Percentiles rank a stretch among this genome's conserved stretches.
phyloP scores from a whole-genome alignment of 495 filamentous ascomycete genomes.

The Tetracladium setigerum region DNA sequence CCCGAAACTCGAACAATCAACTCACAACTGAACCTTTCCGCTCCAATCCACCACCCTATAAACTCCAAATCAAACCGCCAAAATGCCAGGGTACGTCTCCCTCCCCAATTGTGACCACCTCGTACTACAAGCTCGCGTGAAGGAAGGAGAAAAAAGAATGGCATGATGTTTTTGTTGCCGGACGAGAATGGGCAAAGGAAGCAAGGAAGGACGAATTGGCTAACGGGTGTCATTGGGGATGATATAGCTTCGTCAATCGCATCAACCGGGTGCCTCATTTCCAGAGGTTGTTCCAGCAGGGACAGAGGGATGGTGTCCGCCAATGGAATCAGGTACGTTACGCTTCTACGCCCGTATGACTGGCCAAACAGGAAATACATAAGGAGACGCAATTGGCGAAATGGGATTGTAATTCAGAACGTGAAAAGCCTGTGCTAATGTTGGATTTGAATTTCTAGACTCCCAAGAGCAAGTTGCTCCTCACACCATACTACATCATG shows the following conservation, averaged over 20 bases:
- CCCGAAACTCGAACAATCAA: too few species aligned
- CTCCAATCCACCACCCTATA: too few species aligned
- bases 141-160: too few species aligned
- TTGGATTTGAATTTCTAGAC: too few species aligned
- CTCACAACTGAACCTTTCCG: too few species aligned
- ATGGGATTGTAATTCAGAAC: too few species aligned
- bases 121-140: too few species aligned
- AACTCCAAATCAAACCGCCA: conserved; percentile 1
- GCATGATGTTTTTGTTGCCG: background rate
- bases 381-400: too few species aligned
- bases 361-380: background rate
- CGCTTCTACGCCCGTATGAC: background rate
- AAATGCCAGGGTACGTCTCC: conserved; percentile 26
- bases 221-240: background rate
- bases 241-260: conserved; percentile 60
- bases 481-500: conserved; percentile 68
- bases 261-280: conserved; percentile 79
- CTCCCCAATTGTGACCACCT: too few species aligned
- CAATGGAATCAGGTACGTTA: conserved; percentile 80
- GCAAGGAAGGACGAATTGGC: background rate
- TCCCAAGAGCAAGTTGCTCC: conserved; percentile 53
- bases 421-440: too few species aligned
- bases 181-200: too few species aligned
- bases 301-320: conserved; percentile 61
- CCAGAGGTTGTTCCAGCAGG: conserved; percentile 75